These are phyloP conservation scores for Coleophoma cylindrospora DNA, from an alignment of 2,329 filamentous ascomycete species.

Conservation along the genomic window DNA sequence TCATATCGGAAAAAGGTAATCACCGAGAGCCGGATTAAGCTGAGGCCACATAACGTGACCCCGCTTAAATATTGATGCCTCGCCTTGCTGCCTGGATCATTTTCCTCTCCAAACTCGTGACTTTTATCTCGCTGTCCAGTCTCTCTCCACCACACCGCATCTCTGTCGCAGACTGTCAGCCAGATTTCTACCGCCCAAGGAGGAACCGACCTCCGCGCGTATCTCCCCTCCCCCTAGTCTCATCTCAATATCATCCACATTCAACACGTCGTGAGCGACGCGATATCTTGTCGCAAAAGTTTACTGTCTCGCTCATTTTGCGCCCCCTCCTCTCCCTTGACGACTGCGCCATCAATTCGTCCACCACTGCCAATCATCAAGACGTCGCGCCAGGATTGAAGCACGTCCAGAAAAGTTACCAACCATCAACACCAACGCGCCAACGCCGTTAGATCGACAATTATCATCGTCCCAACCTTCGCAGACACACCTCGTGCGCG, in stretches of 20 bases:
- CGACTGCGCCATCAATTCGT: slow-evolving; percentile 2
- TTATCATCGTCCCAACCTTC: slow-evolving; percentile 6
- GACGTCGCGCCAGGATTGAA: slow-evolving; percentile 25
- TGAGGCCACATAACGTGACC: no score
- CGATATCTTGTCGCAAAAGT: slow-evolving; percentile 8
- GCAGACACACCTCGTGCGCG: slow-evolving; percentile 4
- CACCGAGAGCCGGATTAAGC: no score
- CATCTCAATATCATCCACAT: slow-evolving; percentile 5
- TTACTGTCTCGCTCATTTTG: slow-evolving; percentile 1
- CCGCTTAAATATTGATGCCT: no score
- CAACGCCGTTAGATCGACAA: slow-evolving; percentile 15
- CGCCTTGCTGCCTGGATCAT: background rate
- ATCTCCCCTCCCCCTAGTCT: slow-evolving; percentile 7
- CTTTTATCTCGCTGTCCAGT: no score
- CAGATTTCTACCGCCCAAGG: slow-evolving; percentile 9
- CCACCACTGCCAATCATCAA: slow-evolving; percentile 7
- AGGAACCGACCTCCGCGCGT: slow-evolving; percentile 12
- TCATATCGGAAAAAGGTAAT: no score
- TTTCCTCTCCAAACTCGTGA: no score
- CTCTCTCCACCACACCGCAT: no score
- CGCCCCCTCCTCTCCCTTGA: background rate
- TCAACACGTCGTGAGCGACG: slow-evolving; percentile 15
- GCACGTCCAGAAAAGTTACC: slow-evolving; percentile 21
- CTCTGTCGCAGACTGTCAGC: background rate
- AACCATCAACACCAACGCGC: slow-evolving; percentile 25